These are phyloP conservation scores for Darksidea phi DNA, from an alignment of 495 filamentous ascomycete species.

Conservation along the genomic window DNA sequence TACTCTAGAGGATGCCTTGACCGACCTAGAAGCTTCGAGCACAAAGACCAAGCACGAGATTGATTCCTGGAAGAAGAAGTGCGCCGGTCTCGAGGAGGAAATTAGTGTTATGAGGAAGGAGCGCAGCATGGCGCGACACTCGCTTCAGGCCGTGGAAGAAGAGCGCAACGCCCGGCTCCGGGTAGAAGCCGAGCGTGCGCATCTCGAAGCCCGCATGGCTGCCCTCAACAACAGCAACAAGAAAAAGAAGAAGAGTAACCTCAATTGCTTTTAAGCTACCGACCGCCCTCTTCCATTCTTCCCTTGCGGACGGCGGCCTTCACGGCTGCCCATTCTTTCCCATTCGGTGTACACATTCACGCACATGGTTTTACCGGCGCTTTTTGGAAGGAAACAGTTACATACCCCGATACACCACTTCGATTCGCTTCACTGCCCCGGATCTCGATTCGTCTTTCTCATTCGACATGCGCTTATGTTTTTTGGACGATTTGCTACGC, in stretches of 20 bases:
- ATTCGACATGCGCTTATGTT: constrained; percentile 23
- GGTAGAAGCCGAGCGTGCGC: constrained; percentile 80
- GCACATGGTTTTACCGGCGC: constrained; percentile 23
- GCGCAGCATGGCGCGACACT: constrained; percentile 69
- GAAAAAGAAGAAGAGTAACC: constrained; percentile 92
- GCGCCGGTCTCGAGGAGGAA: constrained; percentile 73
- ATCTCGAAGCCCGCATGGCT: constrained; percentile 87
- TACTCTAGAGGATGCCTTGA: constrained; percentile 91
- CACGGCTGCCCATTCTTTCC: background rate
- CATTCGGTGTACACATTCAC: constrained; percentile 3
- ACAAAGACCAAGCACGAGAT: constrained; percentile 82
- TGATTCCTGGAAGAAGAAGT: constrained; percentile 86
- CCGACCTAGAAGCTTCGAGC: constrained; percentile 83
- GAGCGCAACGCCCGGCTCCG: constrained; percentile 82
- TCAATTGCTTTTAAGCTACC: constrained; percentile 84
- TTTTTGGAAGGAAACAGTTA: constrained; percentile 8
- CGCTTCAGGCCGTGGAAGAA: constrained; percentile 89
- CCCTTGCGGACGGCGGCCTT: background rate
- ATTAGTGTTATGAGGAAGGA: constrained; percentile 69
- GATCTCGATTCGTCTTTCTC: constrained; percentile 11
- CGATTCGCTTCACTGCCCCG: constrained; percentile 22
- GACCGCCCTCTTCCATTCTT: background rate
- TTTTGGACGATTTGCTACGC: constrained; percentile 11
- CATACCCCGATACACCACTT: constrained; percentile 30
- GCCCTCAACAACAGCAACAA: constrained; percentile 63